Conservation (phyloP, 2,329 filamentous ascomycete species). For the Penicillium sp. region DNA sequence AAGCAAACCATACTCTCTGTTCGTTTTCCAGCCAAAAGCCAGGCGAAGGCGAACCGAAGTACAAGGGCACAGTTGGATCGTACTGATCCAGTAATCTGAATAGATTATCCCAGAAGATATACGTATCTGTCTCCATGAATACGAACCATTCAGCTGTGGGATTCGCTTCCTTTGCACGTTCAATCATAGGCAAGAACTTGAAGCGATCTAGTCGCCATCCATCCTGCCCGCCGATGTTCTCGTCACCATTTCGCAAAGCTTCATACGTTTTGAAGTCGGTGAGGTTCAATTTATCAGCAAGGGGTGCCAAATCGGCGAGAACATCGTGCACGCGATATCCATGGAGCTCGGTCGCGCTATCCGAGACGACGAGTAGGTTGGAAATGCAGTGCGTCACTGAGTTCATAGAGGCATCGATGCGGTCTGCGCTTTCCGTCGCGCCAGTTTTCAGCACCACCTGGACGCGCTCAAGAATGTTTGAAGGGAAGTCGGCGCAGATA, state of each 20-base stretch:
- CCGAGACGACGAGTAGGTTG: slow-evolving; percentile 15
- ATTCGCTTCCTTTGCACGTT: slow-evolving; percentile 50
- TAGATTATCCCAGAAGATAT: slow-evolving; percentile 46
- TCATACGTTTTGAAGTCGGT: slow-evolving; percentile 45
- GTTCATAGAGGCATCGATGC: slow-evolving; percentile 50
- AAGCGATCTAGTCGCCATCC: slow-evolving; percentile 59
- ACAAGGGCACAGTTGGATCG: slow-evolving; percentile 46
- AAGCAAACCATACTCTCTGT: slow-evolving; percentile 46
- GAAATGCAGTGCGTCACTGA: slow-evolving; percentile 26
- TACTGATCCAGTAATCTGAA: slow-evolving; percentile 53
- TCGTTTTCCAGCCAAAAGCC: slow-evolving; percentile 27
- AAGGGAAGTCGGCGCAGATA: slow-evolving; percentile 30
- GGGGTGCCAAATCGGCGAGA: slow-evolving; percentile 47
- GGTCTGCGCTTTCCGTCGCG: slow-evolving; percentile 44
- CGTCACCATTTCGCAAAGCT: slow-evolving; percentile 39
- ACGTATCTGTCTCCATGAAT: slow-evolving; percentile 59
- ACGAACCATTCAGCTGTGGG: slow-evolving; percentile 57
- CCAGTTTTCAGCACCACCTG: slow-evolving; percentile 54
- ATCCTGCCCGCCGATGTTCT: slow-evolving; percentile 34
- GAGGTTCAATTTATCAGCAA: slow-evolving; percentile 35
- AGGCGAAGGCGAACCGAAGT: slow-evolving; percentile 53
- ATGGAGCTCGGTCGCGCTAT: slow-evolving; percentile 49
- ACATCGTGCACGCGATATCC: slow-evolving; percentile 49
- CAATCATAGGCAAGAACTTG: slow-evolving; percentile 59
- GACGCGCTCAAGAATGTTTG: slow-evolving; percentile 41